Percentiles rank a stretch among this genome's conserved stretches.
phyloP scores from a whole-genome alignment of 805 yeast species.

The Wickerhamiella kurtzmanii region DNA sequence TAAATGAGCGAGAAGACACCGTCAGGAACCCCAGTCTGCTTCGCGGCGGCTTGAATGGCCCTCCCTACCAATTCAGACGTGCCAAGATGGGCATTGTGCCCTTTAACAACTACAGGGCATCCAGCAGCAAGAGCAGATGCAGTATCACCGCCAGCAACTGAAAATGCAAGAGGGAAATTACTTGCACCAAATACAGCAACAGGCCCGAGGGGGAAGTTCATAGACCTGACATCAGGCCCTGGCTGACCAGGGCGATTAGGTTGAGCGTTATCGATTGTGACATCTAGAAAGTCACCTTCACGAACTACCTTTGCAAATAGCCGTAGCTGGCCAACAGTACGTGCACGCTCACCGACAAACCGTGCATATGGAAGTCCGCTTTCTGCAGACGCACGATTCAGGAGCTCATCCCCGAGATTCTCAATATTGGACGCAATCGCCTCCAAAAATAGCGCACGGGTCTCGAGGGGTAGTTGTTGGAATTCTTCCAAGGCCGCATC shows the following conservation, averaged over 20 bases:
- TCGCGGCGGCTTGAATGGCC: background rate
- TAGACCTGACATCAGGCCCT: background rate
- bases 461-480: background rate
- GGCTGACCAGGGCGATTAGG: background rate
- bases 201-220: background rate
- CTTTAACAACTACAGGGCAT: background rate
- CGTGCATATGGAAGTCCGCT: background rate
- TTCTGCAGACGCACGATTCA: background rate
- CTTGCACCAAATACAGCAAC: background rate
- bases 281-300: background rate
- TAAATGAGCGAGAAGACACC: background rate
- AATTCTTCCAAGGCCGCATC: background rate
- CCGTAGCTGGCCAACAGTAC: background rate
- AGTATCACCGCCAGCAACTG: conserved; percentile 1
- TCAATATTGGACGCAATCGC: background rate
- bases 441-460: background rate
- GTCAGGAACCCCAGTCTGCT: background rate
- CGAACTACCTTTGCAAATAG: background rate
- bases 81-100: background rate
- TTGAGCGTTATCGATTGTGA: background rate
- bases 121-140: background rate
- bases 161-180: background rate
- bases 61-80: background rate
- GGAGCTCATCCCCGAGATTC: background rate
- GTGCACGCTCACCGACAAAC: background rate